Conservation (phyloP, 345 rosid species). For the Angophora floribunda region DNA sequence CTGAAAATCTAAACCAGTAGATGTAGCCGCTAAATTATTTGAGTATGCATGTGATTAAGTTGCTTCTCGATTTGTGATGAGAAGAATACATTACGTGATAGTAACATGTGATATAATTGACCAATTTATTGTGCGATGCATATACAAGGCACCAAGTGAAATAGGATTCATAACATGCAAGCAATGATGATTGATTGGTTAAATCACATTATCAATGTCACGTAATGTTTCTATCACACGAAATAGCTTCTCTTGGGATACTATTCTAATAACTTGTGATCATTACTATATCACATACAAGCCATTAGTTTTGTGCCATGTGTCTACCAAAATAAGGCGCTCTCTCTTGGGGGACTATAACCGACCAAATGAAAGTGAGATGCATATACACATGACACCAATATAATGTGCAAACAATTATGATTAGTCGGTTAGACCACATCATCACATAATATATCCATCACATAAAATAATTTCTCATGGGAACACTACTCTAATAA, state of each 20-base stretch:
- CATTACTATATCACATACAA: not conserved
- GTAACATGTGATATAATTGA: not conserved
- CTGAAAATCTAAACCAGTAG: no score
- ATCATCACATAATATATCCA: not conserved
- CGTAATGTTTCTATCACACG: no score
- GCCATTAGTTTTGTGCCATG: not conserved
- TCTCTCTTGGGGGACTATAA: not conserved
- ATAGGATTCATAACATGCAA: accelerated
- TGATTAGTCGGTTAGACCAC: not conserved
- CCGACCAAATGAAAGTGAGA: not conserved
- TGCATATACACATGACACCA: not conserved
- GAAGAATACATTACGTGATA: not conserved
- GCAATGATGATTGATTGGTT: not conserved
- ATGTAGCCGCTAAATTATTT: no score
- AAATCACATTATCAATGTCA: not conserved
- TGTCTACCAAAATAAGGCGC: not conserved
- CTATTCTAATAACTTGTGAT: not conserved
- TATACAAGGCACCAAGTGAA: not conserved
- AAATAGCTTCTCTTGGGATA: not conserved
- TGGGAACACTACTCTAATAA: not conserved
- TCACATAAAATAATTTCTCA: not conserved
- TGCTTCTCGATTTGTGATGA: not conserved
- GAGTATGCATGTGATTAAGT: not conserved
- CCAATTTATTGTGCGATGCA: not conserved
- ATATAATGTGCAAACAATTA: not conserved